Conservation (phyloP, 805 yeast genomes). For the Myxozyma neotropica region DNA sequence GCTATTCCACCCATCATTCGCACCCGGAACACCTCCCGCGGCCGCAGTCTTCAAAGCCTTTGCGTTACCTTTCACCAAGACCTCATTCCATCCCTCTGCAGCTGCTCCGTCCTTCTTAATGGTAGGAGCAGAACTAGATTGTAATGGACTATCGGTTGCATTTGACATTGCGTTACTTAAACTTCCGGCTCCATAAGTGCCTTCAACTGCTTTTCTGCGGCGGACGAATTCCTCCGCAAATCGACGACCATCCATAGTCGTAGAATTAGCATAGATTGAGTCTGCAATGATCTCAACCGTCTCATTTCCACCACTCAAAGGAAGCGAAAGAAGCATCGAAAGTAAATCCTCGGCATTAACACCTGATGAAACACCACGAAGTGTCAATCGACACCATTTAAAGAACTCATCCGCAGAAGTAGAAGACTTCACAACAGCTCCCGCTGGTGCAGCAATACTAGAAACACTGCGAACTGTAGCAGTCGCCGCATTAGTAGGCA, state of each 20-base stretch:
- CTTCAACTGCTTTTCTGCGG: conserved; percentile 73
- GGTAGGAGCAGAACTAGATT: not conserved
- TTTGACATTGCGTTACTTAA: conserved; percentile 34
- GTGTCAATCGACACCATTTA: conserved; percentile 46
- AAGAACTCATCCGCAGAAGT: conserved; percentile 44
- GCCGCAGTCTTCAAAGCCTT: conserved; percentile 17
- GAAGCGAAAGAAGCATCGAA: conserved; percentile 77
- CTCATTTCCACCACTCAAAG: conserved; percentile 60
- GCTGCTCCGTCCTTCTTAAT: conserved; percentile 14
- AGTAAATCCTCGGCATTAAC: conserved; percentile 74
- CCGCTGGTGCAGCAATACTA: conserved; percentile 1
- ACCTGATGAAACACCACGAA: conserved; percentile 63
- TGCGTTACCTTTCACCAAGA: conserved; percentile 27
- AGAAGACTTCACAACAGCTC: conserved; percentile 19
- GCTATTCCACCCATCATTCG: conserved; percentile 45
- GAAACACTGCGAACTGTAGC: not conserved
- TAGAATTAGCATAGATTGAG: conserved; percentile 82
- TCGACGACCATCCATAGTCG: conserved; percentile 91
- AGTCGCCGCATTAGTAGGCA: not conserved
- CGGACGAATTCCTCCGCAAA: conserved; percentile 89
- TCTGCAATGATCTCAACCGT: conserved; percentile 87
- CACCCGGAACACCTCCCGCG: not conserved
- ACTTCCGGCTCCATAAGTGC: conserved; percentile 48
- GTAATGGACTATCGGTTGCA: not conserved
- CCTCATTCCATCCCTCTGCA: conserved; percentile 32